phyloP scores from a whole-genome alignment of 495 filamentous ascomycete genomes.

The Aspergillus steynii region DNA sequence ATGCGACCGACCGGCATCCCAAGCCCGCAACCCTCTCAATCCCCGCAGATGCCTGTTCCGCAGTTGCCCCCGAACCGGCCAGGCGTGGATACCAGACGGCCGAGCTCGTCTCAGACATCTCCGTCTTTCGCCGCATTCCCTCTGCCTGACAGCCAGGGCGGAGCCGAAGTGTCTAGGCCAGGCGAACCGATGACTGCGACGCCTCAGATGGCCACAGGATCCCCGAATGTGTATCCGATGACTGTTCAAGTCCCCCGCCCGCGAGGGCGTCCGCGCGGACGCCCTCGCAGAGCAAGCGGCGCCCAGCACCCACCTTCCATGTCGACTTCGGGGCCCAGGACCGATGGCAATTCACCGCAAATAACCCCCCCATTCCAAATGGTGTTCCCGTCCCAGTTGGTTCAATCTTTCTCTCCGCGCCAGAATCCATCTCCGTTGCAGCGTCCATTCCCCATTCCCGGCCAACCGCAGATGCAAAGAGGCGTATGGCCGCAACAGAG shows the following conservation, averaged over 20 bases:
- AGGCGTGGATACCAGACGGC: too few relatives aligned
- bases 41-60: not conserved
- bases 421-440: not conserved
- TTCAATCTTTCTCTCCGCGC: not conserved
- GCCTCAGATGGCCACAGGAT: not conserved
- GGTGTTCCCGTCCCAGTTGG: slow-evolving; percentile 7
- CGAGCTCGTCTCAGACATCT: not conserved
- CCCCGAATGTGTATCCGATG: not conserved
- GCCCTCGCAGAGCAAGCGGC: slow-evolving; percentile 3
- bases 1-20: not conserved
- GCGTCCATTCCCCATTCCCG: not conserved
- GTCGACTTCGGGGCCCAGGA: not conserved
- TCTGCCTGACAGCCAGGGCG: not conserved
- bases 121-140: not conserved
- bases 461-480: not conserved
- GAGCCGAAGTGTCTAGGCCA: too few relatives aligned
- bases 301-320: not conserved
- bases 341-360: not conserved
- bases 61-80: too few relatives aligned
- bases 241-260: not conserved
- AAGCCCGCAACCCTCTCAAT: not conserved
- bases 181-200: not conserved
- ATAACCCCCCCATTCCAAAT: not conserved
- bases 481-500: not conserved
- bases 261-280: not conserved